Base-by-base conservation (phyloP, 352 stramenopile species). In the Phytophthora sojae region DNA sequence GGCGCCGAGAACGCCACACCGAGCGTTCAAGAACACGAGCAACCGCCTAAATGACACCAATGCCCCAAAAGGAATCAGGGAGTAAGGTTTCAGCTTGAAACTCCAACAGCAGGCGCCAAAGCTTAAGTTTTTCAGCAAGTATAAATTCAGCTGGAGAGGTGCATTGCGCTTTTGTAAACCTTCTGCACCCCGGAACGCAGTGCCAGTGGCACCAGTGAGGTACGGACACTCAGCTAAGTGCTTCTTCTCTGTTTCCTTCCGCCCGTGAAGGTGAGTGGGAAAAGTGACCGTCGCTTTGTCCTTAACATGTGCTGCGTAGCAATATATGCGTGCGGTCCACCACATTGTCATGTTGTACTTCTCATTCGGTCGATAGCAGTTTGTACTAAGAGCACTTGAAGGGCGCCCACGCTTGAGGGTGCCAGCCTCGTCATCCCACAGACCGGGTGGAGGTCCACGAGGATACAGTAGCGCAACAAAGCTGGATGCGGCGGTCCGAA, bases 21-120 rank as follows among this genome's bases (percentile, higher is more conserved):
- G 54, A 63, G 45, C 37, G 11, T 64, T 69, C 45, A 64, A 61
- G 35, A 69, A 63, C 3, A 44, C 3, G 1, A 63, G 15, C n/a
- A 69, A 32, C 6, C 30, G 21, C 12, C 8, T 63, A 15, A 58
- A 64, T n/a, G 54, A 64, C 6, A 30, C 12, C 1, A 58, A 14
- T 4, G 42, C 29, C 23, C 62, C 61, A 44, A 53, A 62, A 50
- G n/a, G 61, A n/a, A n/a, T 45, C 37, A 2, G 54, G 35, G 37
- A 60, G 35, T n/a, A 60, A 19, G 6, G 54, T 7, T 35, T 60
- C 54, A 4, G 35, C 32, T 50, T 60, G 54, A 60, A 47, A 58
- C n/a, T 58, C 52, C 15, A 58, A 17, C 7, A 58, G 30, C 6
- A 47, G 19, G 11, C 30, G 52, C 52, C 52, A 58, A 29, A 58